phyloP scores from a whole-genome alignment of 352 stramenopile species.

The Phytophthora cactorum region DNA sequence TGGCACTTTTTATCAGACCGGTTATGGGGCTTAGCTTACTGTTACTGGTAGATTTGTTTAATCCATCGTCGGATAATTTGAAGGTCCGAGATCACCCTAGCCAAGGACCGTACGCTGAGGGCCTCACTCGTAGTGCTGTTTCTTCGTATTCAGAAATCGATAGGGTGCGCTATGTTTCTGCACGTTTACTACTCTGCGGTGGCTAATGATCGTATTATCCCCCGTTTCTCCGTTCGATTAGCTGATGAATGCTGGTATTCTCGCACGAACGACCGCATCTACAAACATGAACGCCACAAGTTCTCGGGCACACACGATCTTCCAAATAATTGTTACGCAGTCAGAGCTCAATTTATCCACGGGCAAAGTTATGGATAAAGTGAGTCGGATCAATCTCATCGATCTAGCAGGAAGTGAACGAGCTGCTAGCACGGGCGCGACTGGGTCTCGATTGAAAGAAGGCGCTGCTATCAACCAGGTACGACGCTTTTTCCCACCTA shows the following conservation, averaged over 20 bases:
- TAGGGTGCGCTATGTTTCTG: conserved; percentile 35
- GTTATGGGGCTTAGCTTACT: not conserved
- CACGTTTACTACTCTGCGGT: not conserved
- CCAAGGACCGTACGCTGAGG: conserved; percentile 85
- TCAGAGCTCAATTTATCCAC: conserved; percentile 72
- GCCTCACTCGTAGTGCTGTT: conserved; percentile 79
- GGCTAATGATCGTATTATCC: not conserved
- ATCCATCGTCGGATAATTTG: conserved; percentile 83
- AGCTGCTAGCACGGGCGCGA: conserved; percentile 90
- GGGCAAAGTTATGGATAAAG: conserved; percentile 84
- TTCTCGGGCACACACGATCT: conserved; percentile 84
- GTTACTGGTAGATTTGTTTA: conserved; percentile 72
- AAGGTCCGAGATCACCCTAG: conserved; percentile 89
- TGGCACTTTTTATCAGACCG: not conserved
- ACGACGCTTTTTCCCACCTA: not conserved
- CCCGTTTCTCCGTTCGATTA: conserved; percentile 16
- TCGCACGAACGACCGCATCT: conserved; percentile 81
- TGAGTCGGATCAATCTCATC: conserved; percentile 90
- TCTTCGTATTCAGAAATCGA: conserved; percentile 86
- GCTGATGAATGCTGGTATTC: conserved; percentile 87
- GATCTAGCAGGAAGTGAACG: conserved; percentile 93
- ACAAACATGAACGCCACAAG: conserved; percentile 91
- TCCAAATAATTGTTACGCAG: conserved; percentile 87
- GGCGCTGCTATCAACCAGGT: conserved; percentile 94
- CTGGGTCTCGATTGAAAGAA: conserved; percentile 90